A percentile compares a stretch with the other conserved stretches of the same genome.
phyloP scores from a whole-genome alignment of 352 stramenopile genomes.

The Blastocystis sp. region DNA sequence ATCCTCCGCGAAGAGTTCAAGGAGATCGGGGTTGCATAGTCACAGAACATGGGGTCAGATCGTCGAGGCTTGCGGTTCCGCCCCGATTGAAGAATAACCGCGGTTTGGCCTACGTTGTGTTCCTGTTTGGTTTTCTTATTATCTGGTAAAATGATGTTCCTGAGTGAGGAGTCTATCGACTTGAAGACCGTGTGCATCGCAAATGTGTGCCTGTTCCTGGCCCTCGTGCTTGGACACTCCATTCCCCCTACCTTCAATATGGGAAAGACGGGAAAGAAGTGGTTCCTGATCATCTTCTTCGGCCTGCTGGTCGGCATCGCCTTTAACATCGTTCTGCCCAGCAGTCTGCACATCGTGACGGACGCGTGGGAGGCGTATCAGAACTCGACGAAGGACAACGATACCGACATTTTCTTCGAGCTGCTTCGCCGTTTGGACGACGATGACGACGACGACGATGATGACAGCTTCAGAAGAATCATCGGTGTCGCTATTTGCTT shows the following conservation, averaged over 20 bases:
- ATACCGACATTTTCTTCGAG: background rate
- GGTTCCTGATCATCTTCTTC: slow-evolving; percentile 48
- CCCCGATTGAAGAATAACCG: background rate
- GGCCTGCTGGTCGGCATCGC: slow-evolving; percentile 29
- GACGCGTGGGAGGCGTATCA: slow-evolving; percentile 34
- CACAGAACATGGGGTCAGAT: background rate
- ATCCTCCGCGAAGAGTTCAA: no score
- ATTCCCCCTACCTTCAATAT: slow-evolving; percentile 23
- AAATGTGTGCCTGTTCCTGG: slow-evolving; percentile 23
- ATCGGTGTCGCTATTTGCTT: slow-evolving; percentile 58
- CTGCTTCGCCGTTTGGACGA: background rate
- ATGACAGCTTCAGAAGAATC: slow-evolving; percentile 44
- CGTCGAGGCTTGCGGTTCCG: slow-evolving; percentile 17
- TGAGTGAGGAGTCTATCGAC: background rate
- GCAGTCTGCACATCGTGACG: slow-evolving; percentile 56
- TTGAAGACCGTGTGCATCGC: background rate
- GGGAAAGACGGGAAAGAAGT: slow-evolving; percentile 50
- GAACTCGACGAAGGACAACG: background rate
- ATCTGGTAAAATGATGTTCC: slow-evolving; percentile 35
- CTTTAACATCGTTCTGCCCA: slow-evolving; percentile 52
- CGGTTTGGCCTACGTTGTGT: slow-evolving; percentile 20
- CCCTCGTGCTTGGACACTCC: slow-evolving; percentile 43
- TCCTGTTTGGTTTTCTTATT: slow-evolving; percentile 27
- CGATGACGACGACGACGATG: slow-evolving; percentile 42
- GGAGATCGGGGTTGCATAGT: no score